These are phyloP conservation scores for Anthostomella pinea DNA, from an alignment of 2,329 filamentous ascomycete genomes.

Conservation along the genomic window DNA sequence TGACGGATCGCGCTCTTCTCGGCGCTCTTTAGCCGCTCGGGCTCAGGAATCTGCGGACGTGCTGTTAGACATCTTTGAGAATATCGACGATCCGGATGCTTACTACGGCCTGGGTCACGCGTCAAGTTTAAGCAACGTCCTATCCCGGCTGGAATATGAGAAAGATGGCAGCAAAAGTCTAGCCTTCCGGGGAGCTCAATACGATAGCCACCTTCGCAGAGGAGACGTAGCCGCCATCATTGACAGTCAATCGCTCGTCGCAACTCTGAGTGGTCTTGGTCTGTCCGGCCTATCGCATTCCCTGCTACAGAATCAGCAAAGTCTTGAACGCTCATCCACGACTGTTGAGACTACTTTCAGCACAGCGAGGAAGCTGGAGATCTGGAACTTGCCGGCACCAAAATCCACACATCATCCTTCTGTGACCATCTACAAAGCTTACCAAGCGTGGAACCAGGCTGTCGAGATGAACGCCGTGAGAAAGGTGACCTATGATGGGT, in stretches of 20 bases:
- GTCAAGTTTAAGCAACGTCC: slow-evolving; percentile 71
- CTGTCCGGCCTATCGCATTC: slow-evolving; percentile 83
- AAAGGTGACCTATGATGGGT: slow-evolving; percentile 59
- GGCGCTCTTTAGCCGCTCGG: slow-evolving; percentile 61
- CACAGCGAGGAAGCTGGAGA: slow-evolving; percentile 77
- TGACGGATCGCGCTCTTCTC: slow-evolving; percentile 48
- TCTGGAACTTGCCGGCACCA: slow-evolving; percentile 86
- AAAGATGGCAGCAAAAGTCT: slow-evolving; percentile 82
- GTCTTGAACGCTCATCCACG: slow-evolving; percentile 52
- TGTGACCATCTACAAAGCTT: slow-evolving; percentile 73
- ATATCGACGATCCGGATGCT: slow-evolving; percentile 91
- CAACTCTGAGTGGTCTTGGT: slow-evolving; percentile 75
- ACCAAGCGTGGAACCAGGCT: slow-evolving; percentile 73
- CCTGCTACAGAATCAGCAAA: slow-evolving; percentile 66
- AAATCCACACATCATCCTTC: slow-evolving; percentile 58
- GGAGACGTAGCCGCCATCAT: slow-evolving; percentile 51
- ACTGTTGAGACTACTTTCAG: slow-evolving; percentile 72
- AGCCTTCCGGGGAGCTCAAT: slow-evolving; percentile 85
- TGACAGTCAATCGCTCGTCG: slow-evolving; percentile 69
- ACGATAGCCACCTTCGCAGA: slow-evolving; percentile 77
- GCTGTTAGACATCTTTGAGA: slow-evolving; percentile 80
- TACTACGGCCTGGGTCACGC: slow-evolving; percentile 88
- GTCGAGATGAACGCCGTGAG: slow-evolving; percentile 52
- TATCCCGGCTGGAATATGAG: slow-evolving; percentile 85
- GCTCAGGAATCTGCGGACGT: slow-evolving; percentile 61